A percentile compares a stretch with the other conserved stretches of the same genome.
Evolutionary conservation across 192 early-diverging fungal species (phyloP).

Genomic region (Coemansia sp.): DNA sequence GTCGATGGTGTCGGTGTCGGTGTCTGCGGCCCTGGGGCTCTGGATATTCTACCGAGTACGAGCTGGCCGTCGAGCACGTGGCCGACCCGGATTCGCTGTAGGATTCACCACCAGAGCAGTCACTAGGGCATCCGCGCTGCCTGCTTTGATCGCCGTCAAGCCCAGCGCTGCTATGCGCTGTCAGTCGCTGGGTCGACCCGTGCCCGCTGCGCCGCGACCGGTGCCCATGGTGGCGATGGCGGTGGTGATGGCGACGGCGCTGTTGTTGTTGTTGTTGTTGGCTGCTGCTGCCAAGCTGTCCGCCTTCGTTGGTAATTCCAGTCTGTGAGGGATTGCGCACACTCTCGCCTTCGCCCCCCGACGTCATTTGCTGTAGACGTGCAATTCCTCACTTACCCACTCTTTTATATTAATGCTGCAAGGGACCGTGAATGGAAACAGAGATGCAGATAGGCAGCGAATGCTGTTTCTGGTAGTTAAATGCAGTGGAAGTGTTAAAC

Average conservation of each 20-base stretch:
- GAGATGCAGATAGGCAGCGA: background rate
- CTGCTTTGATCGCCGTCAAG: background rate
- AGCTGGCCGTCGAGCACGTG: constrained; percentile 46
- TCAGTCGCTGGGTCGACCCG: background rate
- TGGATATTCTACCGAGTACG: constrained; percentile 29
- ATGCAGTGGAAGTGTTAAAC: background rate
- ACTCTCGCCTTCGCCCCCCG: background rate
- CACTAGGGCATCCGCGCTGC: background rate
- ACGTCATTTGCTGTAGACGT: background rate
- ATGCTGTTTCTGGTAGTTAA: background rate
- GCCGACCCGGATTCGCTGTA: constrained; percentile 45
- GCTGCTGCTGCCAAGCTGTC: constrained; percentile 1
- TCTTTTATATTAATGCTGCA: background rate
- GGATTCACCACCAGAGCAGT: constrained; percentile 15
- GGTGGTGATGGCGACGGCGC: constrained; percentile 16
- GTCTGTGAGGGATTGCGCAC: background rate
- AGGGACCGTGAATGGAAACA: background rate
- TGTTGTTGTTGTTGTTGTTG: background rate
- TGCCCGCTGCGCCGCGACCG: background rate
- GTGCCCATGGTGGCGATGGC: constrained; percentile 2
- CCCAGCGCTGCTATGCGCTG: background rate
- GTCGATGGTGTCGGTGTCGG: constrained; percentile 40
- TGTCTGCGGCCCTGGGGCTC: constrained; percentile 16
- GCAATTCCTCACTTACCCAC: background rate
- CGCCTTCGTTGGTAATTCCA: background rate